These are phyloP conservation scores for Candida pseudofarinosa DNA, from an alignment of 805 yeast genomes.

Conservation along the genomic window DNA sequence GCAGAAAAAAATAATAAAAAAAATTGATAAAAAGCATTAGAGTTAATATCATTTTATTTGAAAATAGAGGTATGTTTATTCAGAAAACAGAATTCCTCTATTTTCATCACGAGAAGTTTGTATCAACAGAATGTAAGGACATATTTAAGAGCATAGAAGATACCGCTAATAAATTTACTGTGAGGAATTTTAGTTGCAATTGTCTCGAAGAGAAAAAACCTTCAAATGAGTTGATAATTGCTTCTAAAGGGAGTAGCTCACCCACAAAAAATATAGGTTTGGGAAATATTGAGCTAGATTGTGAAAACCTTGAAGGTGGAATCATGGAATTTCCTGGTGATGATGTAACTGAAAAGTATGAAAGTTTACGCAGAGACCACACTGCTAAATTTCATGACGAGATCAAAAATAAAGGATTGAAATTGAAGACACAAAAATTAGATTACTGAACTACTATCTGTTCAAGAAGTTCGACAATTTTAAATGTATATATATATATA, in stretches of 20 bases:
- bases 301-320: constrained; percentile 13
- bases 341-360: constrained; percentile 10
- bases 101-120: background rate
- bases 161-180: too few relatives aligned
- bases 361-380: constrained; percentile 17
- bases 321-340: constrained; percentile 8
- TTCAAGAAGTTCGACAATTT: background rate
- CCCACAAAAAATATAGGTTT: constrained; percentile 10
- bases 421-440: background rate
- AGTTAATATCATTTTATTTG: background rate
- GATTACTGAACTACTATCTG: background rate
- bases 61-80: background rate
- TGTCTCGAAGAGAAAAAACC: too few relatives aligned
- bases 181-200: too few relatives aligned
- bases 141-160: too few relatives aligned
- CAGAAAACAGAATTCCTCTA: background rate
- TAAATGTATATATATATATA: background rate
- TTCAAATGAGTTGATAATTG: too few relatives aligned
- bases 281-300: constrained; percentile 15
- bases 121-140: background rate
- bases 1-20: too few relatives aligned
- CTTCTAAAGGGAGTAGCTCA: too few relatives aligned
- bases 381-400: constrained; percentile 20
- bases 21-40: background rate
- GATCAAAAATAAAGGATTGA: constrained; percentile 16